Percentiles rank a stretch among this genome's conserved stretches.
Evolutionary conservation across 2,329 filamentous ascomycete species (phyloP).

Genomic region (Ploettnerulaceae sp.): DNA sequence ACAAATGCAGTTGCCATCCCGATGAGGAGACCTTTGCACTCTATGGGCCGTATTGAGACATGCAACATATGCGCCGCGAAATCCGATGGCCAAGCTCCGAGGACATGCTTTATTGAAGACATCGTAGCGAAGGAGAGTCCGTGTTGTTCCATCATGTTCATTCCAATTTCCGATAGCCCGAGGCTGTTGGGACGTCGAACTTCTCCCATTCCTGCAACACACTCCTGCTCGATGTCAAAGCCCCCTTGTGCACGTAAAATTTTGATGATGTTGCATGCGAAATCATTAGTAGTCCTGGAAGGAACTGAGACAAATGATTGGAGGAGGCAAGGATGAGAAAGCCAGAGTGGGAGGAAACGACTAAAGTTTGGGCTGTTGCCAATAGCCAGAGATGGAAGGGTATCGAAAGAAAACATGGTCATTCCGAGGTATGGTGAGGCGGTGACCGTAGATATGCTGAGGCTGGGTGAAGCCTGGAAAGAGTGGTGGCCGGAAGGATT

Average conservation of each 20-base stretch:
- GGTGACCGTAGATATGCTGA: background rate
- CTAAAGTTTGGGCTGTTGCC: conserved; percentile 12
- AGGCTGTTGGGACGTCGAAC: conserved; percentile 28
- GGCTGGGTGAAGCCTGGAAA: background rate
- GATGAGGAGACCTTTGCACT: conserved; percentile 29
- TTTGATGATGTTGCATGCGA: conserved; percentile 36
- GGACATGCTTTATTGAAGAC: conserved; percentile 26
- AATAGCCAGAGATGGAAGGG: conserved; percentile 12
- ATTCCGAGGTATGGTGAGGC: background rate
- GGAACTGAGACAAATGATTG: conserved; percentile 37
- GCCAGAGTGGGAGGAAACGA: conserved; percentile 37
- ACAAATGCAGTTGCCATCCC: conserved; percentile 35
- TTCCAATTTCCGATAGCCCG: conserved; percentile 35
- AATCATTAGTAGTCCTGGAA: conserved; percentile 32
- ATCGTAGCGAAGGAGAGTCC: conserved; percentile 16
- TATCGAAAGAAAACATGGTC: conserved; percentile 5
- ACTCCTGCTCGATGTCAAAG: conserved; percentile 35
- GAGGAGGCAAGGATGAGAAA: conserved; percentile 36
- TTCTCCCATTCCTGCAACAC: conserved; percentile 40
- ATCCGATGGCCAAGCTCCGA: conserved; percentile 22
- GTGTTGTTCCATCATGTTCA: conserved; percentile 28
- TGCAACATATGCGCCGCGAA: conserved; percentile 29
- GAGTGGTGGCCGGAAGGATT: conserved; percentile 12
- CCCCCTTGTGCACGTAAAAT: conserved; percentile 39
- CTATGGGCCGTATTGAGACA: conserved; percentile 24